phyloP scores from a whole-genome alignment of 805 yeast genomes.

The Zygosaccharomyces gambellarensis region DNA sequence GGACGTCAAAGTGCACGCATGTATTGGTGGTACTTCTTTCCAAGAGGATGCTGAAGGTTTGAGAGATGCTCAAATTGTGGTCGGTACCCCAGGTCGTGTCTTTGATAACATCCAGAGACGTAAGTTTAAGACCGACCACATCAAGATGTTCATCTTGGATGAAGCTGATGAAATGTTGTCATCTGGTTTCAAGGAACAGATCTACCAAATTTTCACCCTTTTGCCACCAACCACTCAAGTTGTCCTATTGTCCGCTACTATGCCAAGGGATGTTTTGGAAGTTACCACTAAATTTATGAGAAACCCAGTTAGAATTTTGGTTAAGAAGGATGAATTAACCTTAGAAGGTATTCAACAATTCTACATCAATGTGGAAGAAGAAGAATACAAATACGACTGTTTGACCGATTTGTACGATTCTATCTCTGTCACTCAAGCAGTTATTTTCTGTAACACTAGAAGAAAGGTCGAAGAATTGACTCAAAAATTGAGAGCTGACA shows the following conservation, averaged over 20 bases:
- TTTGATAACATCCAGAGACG: slow-evolving; percentile 92
- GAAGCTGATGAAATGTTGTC: slow-evolving; percentile 96
- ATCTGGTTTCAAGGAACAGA: slow-evolving; percentile 88
- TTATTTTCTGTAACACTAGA: slow-evolving; percentile 95
- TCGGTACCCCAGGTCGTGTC: slow-evolving; percentile 98
- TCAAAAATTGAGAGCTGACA: slow-evolving; percentile 67
- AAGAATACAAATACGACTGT: slow-evolving; percentile 91
- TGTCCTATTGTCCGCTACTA: slow-evolving; percentile 90
- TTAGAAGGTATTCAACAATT: slow-evolving; percentile 93
- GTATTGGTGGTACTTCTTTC: slow-evolving; percentile 93
- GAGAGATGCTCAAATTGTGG: slow-evolving; percentile 81
- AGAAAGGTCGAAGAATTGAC: slow-evolving; percentile 90
- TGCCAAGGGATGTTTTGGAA: slow-evolving; percentile 86
- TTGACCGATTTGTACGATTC: slow-evolving; percentile 93
- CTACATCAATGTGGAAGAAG: slow-evolving; percentile 85
- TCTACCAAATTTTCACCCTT: slow-evolving; percentile 81
- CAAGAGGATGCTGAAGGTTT: slow-evolving; percentile 84
- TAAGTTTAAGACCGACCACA: slow-evolving; percentile 69
- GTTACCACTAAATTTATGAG: slow-evolving; percentile 89
- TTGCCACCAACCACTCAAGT: slow-evolving; percentile 86
- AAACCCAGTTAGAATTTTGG: slow-evolving; percentile 89
- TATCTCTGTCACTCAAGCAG: slow-evolving; percentile 93
- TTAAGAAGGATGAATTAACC: slow-evolving; percentile 89
- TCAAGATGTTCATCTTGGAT: slow-evolving; percentile 92
- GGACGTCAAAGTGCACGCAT: slow-evolving; percentile 89